Conservation (phyloP, 805 yeast genomes). For the Kurtzmaniella fragi region DNA sequence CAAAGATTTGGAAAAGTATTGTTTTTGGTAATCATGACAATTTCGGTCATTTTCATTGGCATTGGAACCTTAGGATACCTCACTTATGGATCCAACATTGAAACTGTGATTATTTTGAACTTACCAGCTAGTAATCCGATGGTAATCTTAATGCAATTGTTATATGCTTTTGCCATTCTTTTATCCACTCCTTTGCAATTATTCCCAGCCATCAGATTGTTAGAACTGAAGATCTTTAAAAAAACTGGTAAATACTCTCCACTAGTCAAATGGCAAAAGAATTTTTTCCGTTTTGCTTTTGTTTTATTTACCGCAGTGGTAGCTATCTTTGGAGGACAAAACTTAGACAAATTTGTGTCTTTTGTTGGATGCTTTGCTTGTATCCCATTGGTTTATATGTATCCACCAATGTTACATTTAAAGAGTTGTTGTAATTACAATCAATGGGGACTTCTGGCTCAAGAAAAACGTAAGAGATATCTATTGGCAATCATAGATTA, state of each 20-base stretch:
- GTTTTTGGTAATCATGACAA: slow-evolving; percentile 54
- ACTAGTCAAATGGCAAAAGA: slow-evolving; percentile 62
- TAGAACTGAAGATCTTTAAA: slow-evolving; percentile 57
- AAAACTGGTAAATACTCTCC: slow-evolving; percentile 54
- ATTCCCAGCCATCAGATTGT: slow-evolving; percentile 71
- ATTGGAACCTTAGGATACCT: slow-evolving; percentile 67
- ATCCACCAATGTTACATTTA: slow-evolving; percentile 74
- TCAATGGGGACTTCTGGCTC: slow-evolving; percentile 8
- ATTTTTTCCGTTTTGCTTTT: slow-evolving; percentile 47
- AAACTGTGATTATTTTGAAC: slow-evolving; percentile 68
- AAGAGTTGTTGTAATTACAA: slow-evolving; percentile 39
- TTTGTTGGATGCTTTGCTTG: slow-evolving; percentile 84
- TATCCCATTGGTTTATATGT: slow-evolving; percentile 79
- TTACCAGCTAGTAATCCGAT: slow-evolving; percentile 63
- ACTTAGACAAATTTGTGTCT: slow-evolving; percentile 70
- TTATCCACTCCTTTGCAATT: slow-evolving; percentile 77
- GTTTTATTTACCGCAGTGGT: slow-evolving; percentile 51
- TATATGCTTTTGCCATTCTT: slow-evolving; percentile 70
- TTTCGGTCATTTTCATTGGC: slow-evolving; percentile 55
- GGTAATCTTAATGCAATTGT: slow-evolving; percentile 61
- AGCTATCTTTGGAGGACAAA: slow-evolving; percentile 64
- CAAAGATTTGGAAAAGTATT: slow-evolving; percentile 66
- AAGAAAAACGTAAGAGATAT: slow-evolving; percentile 25
- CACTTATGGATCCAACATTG: slow-evolving; percentile 58
- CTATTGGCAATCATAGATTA: slow-evolving; percentile 43